Base-by-base conservation (phyloP, 495 filamentous ascomycete genomes). In the Lentithecium fluviatile region DNA sequence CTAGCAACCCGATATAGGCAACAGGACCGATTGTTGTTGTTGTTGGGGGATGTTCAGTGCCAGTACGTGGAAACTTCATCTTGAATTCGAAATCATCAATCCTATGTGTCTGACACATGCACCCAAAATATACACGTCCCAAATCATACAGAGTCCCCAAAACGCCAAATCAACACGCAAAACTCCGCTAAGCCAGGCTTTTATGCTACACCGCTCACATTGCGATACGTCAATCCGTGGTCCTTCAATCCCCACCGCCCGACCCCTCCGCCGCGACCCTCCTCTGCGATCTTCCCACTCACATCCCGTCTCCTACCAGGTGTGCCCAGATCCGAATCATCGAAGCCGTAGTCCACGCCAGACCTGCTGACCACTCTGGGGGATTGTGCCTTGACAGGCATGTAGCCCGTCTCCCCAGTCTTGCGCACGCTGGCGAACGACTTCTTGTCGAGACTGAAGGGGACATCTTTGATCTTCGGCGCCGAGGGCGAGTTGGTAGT, bases 221-320 rank as follows among this genome's bases (percentile, higher is more conserved):
- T 64, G n/a, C 65, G 24, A 45, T 62, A 63, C 8, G 53, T 65
- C 37, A 69, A 26, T 25, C 56, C 65, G 34, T 40, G 25, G 10
- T 37, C 57, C 21, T 51, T 54, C 57, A 49, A 45, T 42, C 55
- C 51, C 64, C 62, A 57, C 15, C 56, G 47, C 1, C 29, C 56
- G 25, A 45, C 62, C 20, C 36, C 69, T 10, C 79, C 78, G 2
- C 82, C 82, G 40, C 86, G 77, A 0, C 91, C 91, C 73, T 96
- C 91, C 74, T 96, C 91, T 1, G 85, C 91, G 46, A 89, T 75
- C 73, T 90, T 90, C 2, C 90, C 91, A 67, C 89, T 94, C 10
- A 93, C 90, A 65, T 90, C 85, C 51, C 91, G 78, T 49, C 73
- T 74, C 52, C 70, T 15, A 2, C 56, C 54, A 26, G 51, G 15